Conservation (phyloP, 495 filamentous ascomycete species). For the Neurospora intermedia region DNA sequence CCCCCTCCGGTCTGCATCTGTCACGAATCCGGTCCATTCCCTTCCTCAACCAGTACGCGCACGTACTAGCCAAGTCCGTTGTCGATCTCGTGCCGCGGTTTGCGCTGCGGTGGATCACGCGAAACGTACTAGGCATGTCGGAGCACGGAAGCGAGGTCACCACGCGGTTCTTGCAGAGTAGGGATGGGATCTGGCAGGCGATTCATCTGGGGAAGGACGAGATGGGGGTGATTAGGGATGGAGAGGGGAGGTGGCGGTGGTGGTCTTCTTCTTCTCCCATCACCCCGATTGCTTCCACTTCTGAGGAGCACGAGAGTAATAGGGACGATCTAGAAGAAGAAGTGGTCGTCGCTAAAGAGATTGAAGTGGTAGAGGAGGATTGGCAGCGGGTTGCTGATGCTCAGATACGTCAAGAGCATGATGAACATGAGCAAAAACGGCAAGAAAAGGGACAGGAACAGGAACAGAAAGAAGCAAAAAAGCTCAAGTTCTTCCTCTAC, state of each 20-base stretch:
- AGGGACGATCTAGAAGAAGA: not conserved
- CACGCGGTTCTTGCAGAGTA: conserved; percentile 48
- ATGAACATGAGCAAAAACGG: conserved; percentile 4
- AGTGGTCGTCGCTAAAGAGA: not conserved
- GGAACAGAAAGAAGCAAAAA: not conserved
- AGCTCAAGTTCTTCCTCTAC: conserved; percentile 60
- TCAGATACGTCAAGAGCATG: not conserved
- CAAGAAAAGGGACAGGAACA: not conserved
- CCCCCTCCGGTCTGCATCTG: conserved; percentile 50
- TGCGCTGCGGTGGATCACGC: conserved; percentile 34
- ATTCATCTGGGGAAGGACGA: conserved; percentile 56
- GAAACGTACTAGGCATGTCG: conserved; percentile 42
- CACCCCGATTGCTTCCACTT: not conserved
- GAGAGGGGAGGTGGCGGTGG: conserved; percentile 69
- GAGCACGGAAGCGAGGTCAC: conserved; percentile 50
- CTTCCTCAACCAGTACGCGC: conserved; percentile 41
- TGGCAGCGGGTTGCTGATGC: not conserved
- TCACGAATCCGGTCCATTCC: conserved; percentile 42
- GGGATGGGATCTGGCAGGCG: conserved; percentile 57
- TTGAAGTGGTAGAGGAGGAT: not conserved
- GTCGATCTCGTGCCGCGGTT: conserved; percentile 36
- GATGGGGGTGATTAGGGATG: conserved; percentile 62
- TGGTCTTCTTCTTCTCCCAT: no score
- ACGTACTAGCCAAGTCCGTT: conserved; percentile 37
- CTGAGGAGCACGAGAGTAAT: no score